phyloP scores from a whole-genome alignment of 768 basidiomycete species.

The Serpula lacrymans region DNA sequence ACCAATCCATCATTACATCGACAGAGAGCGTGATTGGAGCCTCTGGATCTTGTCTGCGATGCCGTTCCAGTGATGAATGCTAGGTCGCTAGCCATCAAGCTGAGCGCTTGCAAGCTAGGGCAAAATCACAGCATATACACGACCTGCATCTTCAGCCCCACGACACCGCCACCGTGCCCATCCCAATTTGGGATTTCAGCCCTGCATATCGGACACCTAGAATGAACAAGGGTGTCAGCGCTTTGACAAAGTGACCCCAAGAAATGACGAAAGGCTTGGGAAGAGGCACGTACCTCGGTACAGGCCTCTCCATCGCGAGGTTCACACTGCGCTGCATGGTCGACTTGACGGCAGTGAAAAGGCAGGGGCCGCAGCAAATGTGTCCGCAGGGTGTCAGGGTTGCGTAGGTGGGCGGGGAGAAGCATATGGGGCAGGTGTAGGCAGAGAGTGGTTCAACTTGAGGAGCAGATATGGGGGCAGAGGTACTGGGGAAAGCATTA shows the following conservation, averaged over 20 bases:
- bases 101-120: too few relatives aligned
- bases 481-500: neutral
- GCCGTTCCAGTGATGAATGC: too few relatives aligned
- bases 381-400: constrained; percentile 81
- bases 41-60: too few relatives aligned
- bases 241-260: neutral
- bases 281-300: constrained; percentile 35
- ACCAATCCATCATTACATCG: too few relatives aligned
- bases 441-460: constrained; percentile 40
- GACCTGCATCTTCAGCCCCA: constrained; percentile 49
- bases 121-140: constrained; percentile 22
- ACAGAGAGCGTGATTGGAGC: too few relatives aligned
- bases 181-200: constrained; percentile 68
- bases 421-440: constrained; percentile 82
- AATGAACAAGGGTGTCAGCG: neutral
- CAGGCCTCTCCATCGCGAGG: constrained; percentile 26
- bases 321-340: constrained; percentile 47
- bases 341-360: constrained; percentile 69
- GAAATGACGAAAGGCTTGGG: constrained; percentile 1
- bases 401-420: constrained; percentile 69
- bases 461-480: constrained; percentile 3
- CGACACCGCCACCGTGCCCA: constrained; percentile 63
- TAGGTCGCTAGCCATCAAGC: too few relatives aligned
- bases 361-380: constrained; percentile 71
- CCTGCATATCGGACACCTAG: constrained; percentile 69